Percentiles rank a stretch among this genome's conserved stretches.
phyloP scores from a whole-genome alignment of 352 stramenopile species.

The Peronospora belbahrii region DNA sequence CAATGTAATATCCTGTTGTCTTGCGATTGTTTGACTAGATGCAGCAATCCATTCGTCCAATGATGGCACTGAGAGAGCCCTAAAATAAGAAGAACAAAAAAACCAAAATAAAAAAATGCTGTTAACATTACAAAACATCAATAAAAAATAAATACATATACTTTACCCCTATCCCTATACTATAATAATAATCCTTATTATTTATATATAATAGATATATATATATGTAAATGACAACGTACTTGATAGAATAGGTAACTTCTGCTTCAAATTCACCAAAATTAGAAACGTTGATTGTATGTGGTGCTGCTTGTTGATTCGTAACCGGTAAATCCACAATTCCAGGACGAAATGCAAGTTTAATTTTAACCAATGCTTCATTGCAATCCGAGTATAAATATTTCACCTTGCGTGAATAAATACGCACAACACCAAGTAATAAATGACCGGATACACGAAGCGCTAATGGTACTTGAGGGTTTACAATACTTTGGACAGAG shows the following conservation, averaged over 20 bases:
- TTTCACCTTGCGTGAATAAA: constrained; percentile 97
- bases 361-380: constrained; percentile 98
- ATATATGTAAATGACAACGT: constrained; percentile 29
- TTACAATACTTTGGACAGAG: constrained; percentile 95
- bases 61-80: constrained; percentile 50
- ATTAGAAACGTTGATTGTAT: constrained; percentile 78
- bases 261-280: constrained; percentile 84
- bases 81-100: constrained; percentile 16
- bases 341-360: constrained; percentile 91
- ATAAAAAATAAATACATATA: not conserved
- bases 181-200: no score
- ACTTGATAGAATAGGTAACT: constrained; percentile 83
- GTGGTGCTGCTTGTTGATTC: constrained; percentile 53
- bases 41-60: constrained; percentile 78
- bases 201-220: no score
- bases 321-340: constrained; percentile 67
- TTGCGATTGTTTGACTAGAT: constrained; percentile 65
- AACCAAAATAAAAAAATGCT: constrained; percentile 4
- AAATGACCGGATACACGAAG: constrained; percentile 96
- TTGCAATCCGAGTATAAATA: constrained; percentile 98
- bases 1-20: constrained; percentile 81
- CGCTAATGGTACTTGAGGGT: constrained; percentile 94
- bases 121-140: no score
- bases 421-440: constrained; percentile 96
- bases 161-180: not conserved